These are phyloP conservation scores for Candida pseudoviswanathii DNA, from an alignment of 1,139 yeast species.

Conservation along the genomic window DNA sequence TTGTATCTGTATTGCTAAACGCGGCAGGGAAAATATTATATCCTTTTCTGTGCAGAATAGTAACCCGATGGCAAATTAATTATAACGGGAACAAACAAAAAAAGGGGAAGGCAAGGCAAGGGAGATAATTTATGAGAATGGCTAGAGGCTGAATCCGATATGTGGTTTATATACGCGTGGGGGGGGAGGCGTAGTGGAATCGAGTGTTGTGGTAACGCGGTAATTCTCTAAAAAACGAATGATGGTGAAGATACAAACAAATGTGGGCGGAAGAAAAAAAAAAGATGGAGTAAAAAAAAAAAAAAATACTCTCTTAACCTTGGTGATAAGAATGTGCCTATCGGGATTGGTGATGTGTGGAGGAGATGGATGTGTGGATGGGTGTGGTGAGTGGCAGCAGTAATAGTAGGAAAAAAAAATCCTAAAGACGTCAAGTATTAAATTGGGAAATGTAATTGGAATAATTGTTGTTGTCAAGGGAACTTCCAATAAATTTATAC, in stretches of 20 bases:
- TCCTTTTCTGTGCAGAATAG: background rate
- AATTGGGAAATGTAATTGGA: slow-evolving; percentile 7
- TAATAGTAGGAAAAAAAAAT: background rate
- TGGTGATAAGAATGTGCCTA: background rate
- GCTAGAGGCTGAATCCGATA: background rate
- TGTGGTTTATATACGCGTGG: background rate
- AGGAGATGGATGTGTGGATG: background rate
- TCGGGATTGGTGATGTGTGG: background rate
- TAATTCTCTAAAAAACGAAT: background rate
- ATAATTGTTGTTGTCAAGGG: slow-evolving; percentile 7
- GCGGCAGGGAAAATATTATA: background rate
- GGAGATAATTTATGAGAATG: background rate
- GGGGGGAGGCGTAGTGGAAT: background rate
- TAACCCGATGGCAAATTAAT: background rate
- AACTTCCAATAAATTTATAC: slow-evolving; percentile 5
- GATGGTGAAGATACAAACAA: background rate
- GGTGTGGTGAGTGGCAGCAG: background rate
- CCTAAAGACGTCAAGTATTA: slow-evolving; percentile 4
- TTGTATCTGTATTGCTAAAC: background rate
- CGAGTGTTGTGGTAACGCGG: background rate
- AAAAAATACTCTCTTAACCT: background rate
- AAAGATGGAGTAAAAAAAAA: slow-evolving; percentile 1
- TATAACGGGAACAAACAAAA: background rate
- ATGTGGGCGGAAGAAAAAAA: background rate
- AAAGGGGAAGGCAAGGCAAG: background rate